Evolutionary conservation across 139 green algal genomes (phyloP).

Genomic region (Haematococcus lacustris): DNA sequence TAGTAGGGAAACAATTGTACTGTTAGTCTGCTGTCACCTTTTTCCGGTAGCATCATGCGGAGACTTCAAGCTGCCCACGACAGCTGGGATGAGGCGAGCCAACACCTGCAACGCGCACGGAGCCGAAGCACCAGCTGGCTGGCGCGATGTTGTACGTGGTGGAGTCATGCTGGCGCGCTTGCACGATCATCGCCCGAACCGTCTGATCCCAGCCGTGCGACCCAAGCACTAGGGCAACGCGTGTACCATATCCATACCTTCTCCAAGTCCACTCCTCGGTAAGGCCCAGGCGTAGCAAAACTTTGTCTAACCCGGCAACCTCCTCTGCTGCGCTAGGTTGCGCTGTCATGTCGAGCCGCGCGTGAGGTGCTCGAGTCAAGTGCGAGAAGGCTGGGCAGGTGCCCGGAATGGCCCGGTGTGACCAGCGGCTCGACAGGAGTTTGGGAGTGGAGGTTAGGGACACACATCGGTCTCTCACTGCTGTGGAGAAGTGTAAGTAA

Average conservation of each 20-base stretch:
- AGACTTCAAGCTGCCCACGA: slow-evolving; percentile 45
- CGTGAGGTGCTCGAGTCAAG: too few relatives aligned
- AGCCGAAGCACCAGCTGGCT: too few relatives aligned
- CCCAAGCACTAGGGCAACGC: neutral
- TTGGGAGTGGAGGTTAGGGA: too few relatives aligned
- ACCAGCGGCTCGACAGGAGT: too few relatives aligned
- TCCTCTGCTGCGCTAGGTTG: slow-evolving; percentile 67
- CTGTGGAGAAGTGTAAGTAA: too few relatives aligned
- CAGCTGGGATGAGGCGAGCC: slow-evolving; percentile 59
- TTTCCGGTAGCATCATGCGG: slow-evolving; percentile 28
- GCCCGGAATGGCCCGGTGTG: too few relatives aligned
- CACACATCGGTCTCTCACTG: too few relatives aligned
- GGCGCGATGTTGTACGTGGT: too few relatives aligned
- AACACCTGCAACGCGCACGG: too few relatives aligned
- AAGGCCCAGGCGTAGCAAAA: slow-evolving; percentile 71
- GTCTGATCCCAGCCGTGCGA: neutral
- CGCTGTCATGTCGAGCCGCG: too few relatives aligned
- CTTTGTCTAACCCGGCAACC: slow-evolving; percentile 59
- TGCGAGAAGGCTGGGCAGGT: too few relatives aligned
- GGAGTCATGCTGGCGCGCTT: too few relatives aligned
- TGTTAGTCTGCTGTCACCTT: slow-evolving; percentile 26
- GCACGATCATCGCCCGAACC: neutral
- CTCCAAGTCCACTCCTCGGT: slow-evolving; percentile 59
- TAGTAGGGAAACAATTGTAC: neutral
- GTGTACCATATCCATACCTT: neutral